Conservation (phyloP, 306 rosid species). For the Quillaja saponaria region DNA sequence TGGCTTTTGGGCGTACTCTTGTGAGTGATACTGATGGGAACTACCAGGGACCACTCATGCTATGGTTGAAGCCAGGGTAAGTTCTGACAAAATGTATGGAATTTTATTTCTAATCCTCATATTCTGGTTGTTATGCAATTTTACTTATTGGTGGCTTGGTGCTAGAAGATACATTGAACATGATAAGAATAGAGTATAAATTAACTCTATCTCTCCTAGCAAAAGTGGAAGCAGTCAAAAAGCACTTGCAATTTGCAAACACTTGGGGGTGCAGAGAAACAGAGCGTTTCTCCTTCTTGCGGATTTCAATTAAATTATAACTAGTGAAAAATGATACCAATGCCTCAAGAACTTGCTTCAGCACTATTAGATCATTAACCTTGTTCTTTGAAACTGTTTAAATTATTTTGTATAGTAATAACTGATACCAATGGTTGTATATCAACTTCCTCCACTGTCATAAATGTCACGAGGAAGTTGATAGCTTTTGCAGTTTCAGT, state of each 20-base stretch:
- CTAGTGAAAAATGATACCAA: too few relatives aligned
- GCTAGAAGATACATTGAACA: slow-evolving; percentile 47
- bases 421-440: too few relatives aligned
- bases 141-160: slow-evolving; percentile 41
- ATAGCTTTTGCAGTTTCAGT: not conserved
- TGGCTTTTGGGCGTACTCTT: slow-evolving; percentile 93
- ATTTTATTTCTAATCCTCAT: slow-evolving; percentile 33
- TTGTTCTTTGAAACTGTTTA: too few relatives aligned
- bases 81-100: slow-evolving; percentile 33
- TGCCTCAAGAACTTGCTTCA: too few relatives aligned
- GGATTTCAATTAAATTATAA: too few relatives aligned
- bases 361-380: too few relatives aligned
- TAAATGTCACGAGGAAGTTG: not conserved
- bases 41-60: slow-evolving; percentile 93
- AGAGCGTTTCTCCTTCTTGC: too few relatives aligned
- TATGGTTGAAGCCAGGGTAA: slow-evolving; percentile 86
- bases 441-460: too few relatives aligned
- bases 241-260: too few relatives aligned
- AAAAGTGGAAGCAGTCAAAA: too few relatives aligned
- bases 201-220: not conserved
- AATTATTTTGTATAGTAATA: too few relatives aligned
- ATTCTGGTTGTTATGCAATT: slow-evolving; percentile 35
- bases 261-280: too few relatives aligned
- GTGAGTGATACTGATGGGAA: slow-evolving; percentile 83
- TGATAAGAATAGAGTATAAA: slow-evolving; percentile 39